A percentile compares a stretch with the other conserved stretches of the same genome.
Evolutionary conservation across 2,329 filamentous ascomycete genomes (phyloP).

Genomic region (Paramyrothecium roridum): DNA sequence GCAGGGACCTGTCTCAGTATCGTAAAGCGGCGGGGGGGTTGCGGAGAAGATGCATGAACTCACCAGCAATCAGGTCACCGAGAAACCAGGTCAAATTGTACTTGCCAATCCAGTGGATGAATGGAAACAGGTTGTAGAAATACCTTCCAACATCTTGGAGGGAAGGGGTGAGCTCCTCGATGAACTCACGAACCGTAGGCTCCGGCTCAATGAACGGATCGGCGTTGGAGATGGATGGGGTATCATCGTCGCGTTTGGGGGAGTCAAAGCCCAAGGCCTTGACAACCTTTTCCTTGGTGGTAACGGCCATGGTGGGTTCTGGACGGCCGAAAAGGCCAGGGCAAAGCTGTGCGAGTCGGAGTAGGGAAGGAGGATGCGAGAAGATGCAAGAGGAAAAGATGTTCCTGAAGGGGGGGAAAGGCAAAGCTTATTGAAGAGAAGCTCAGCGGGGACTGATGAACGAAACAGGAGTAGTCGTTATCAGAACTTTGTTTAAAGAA

Average conservation of each 20-base stretch:
- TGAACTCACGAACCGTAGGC: conserved; percentile 37
- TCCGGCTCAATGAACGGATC: conserved; percentile 37
- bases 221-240: conserved; percentile 31
- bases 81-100: conserved; percentile 46
- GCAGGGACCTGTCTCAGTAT: background rate
- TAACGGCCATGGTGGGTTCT: conserved; percentile 7
- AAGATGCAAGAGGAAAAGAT: background rate
- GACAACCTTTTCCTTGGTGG: conserved; percentile 22
- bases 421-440: background rate
- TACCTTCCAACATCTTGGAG: conserved; percentile 26
- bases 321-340: background rate
- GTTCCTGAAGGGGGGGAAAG: background rate
- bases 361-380: background rate
- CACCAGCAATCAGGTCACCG: conserved; percentile 44
- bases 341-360: background rate
- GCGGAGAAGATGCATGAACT: conserved; percentile 8
- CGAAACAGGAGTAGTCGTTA: background rate
- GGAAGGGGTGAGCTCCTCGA: conserved; percentile 33
- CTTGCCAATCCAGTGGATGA: conserved; percentile 46
- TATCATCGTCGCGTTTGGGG: conserved; percentile 24
- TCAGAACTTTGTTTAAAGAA: background rate
- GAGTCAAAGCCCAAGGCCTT: conserved; percentile 29
- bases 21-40: background rate
- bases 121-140: conserved; percentile 42
- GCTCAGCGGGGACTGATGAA: background rate